Evolutionary conservation across 23 red algal genomes (phyloP).

Genomic region (Pyropia haitanensis): DNA sequence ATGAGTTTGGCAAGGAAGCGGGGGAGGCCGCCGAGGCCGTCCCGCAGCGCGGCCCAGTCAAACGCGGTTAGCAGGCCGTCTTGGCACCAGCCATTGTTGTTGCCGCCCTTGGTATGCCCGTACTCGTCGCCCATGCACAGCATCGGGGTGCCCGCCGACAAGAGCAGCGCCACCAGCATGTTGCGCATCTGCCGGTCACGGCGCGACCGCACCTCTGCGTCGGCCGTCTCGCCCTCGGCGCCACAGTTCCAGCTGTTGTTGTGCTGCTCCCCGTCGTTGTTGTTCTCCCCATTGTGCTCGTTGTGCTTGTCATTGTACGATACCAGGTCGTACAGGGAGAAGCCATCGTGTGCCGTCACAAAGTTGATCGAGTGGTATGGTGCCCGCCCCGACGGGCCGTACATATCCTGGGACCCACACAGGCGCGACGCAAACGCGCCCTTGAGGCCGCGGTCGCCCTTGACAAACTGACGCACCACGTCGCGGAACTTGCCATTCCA

Average conservation of each 20-base stretch:
- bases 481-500: constrained; percentile 99
- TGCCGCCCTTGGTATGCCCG: constrained; percentile 75
- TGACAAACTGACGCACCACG: constrained; percentile 74
- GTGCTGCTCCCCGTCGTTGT: constrained; percentile 82
- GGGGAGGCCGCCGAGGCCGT: constrained; percentile 15
- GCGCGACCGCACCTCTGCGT: constrained; percentile 14
- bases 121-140: constrained; percentile 97
- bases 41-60: constrained; percentile 29
- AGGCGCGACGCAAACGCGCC: constrained; percentile 87
- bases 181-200: constrained; percentile 52
- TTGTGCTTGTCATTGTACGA: constrained; percentile 93
- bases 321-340: constrained; percentile 84
- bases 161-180: constrained; percentile 64
- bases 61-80: constrained; percentile 67
- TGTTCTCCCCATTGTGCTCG: constrained; percentile 79
- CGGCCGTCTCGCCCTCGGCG: constrained; percentile 66
- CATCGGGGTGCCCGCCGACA: constrained; percentile 92
- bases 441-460: constrained; percentile 46
- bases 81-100: constrained; percentile 99
- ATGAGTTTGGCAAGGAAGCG: constrained; percentile 40
- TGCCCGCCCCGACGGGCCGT: constrained; percentile 33
- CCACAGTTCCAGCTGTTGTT: constrained; percentile 96
- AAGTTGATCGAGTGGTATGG: constrained; percentile 98
- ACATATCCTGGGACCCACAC: constrained; percentile 89
- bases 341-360: constrained; percentile 97